Base-by-base conservation (phyloP, 768 basidiomycete genomes). In the Porpolomopsis calyptriformis region DNA sequence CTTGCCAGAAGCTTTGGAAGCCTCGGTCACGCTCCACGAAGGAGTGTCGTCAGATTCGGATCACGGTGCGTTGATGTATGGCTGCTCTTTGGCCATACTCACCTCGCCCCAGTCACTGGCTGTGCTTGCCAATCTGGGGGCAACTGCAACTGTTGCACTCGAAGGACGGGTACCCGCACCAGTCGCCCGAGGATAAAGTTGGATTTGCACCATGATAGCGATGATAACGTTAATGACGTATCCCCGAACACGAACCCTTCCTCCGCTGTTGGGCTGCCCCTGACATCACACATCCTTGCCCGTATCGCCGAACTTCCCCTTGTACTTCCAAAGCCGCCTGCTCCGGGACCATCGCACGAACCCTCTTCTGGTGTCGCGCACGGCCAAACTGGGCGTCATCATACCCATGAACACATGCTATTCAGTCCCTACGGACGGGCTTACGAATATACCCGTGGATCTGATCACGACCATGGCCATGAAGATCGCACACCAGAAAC, bases 341-440 rank as follows among this genome's bases (percentile, higher is more conserved):
- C 49, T 34, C 59, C 60, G 24, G 69, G 73, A 3, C 66, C 68
- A 37, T 45, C 70, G 14, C 77, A 77, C 52, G 60, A 71, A 50
- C 72, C 77, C 14, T 72, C 77, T 4, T 63, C 68, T 5, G 65
- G 62, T 42, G 40, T 64, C n/a, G 60, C 67, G 42, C 69, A 72
- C 44, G 63, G 61, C 14, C 68, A 72, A 43, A 42, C 58, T 10
- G 51, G 53, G 45, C 72, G 74, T 40, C 72, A 72, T 55, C 72
- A 78, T 50, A 56, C 52, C 14, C 73, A 74, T 55, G 76, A 79
- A 45, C 65, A 65, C 48, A 63, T 69, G 47, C 63, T 66, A 36
- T 84, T 69, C 57, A 80, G 78, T 44, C 85, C 85, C 0, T 87
- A 86, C 47, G 74, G 74, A 14, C 73, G 81, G 19, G 80, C 80